These are phyloP conservation scores for Phytophthora capsici DNA, from an alignment of 352 stramenopile species.

Conservation along the genomic window DNA sequence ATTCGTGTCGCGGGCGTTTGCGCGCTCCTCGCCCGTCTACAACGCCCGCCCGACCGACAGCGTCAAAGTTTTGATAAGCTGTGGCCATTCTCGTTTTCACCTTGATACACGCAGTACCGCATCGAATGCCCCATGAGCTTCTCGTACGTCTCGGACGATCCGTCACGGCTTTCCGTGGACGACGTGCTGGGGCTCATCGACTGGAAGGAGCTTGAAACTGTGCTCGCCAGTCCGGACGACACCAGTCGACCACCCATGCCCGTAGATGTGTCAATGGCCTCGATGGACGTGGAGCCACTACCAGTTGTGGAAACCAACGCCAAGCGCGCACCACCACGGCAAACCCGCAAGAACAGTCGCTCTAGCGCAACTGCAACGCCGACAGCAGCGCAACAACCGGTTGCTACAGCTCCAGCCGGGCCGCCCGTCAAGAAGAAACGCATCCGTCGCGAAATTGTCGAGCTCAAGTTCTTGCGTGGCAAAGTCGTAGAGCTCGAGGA, in stretches of 20 bases:
- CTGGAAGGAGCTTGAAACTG: slow-evolving; percentile 40
- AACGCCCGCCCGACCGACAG: not conserved
- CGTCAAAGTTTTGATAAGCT: not conserved
- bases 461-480: slow-evolving; percentile 37
- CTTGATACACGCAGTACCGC: slow-evolving; percentile 18
- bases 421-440: slow-evolving; percentile 37
- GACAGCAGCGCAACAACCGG: not conserved
- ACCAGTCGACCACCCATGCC: slow-evolving; percentile 13
- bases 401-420: not conserved
- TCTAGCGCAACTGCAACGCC: not conserved
- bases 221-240: slow-evolving; percentile 30
- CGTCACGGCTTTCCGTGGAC: slow-evolving; percentile 35
- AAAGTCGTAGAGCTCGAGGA: slow-evolving; percentile 46
- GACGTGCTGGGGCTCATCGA: slow-evolving; percentile 40
- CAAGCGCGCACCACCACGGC: slow-evolving; percentile 10
- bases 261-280: slow-evolving; percentile 9
- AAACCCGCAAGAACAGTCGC: slow-evolving; percentile 13
- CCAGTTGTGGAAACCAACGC: not conserved
- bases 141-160: slow-evolving; percentile 34
- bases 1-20: slow-evolving; percentile 32
- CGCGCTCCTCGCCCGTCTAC: slow-evolving; percentile 20
- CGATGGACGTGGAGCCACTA: slow-evolving; percentile 11
- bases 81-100: slow-evolving; percentile 30
- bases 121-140: slow-evolving; percentile 35
- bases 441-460: slow-evolving; percentile 38